These are phyloP conservation scores for Terfezia boudieri DNA, from an alignment of 495 filamentous ascomycete genomes.

Conservation along the genomic window DNA sequence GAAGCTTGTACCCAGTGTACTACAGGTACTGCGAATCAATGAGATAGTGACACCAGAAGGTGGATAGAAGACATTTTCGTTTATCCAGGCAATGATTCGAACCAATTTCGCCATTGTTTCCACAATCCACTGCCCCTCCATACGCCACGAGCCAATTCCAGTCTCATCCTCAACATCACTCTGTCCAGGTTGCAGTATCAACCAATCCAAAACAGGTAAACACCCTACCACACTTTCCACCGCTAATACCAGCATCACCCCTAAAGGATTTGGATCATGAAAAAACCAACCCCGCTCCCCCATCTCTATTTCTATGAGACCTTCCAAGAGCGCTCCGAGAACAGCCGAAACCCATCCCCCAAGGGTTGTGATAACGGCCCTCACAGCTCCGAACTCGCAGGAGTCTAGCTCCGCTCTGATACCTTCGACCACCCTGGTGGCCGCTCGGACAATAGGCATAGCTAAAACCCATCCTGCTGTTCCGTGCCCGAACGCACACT, in stretches of 20 bases:
- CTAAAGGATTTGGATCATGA: not conserved
- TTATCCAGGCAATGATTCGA: not conserved
- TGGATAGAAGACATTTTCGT: not conserved
- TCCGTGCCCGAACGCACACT: slow-evolving; percentile 24
- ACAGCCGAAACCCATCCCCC: not conserved
- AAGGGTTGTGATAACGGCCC: not conserved
- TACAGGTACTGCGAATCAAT: not conserved
- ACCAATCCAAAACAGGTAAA: not conserved
- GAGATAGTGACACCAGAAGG: not conserved
- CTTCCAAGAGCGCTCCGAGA: not conserved
- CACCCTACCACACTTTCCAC: not conserved
- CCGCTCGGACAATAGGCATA: slow-evolving; percentile 31
- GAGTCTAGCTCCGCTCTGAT: not conserved
- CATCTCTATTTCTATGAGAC: no score
- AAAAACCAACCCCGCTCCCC: not conserved
- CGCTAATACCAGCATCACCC: not conserved
- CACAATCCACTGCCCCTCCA: not conserved
- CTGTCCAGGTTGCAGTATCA: not conserved
- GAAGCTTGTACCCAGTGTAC: no score
- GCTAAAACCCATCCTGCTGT: slow-evolving; percentile 36
- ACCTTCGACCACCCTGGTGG: not conserved
- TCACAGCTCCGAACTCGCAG: not conserved
- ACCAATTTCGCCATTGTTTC: not conserved
- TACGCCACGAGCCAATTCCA: not conserved
- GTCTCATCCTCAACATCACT: not conserved